Evolutionary conservation across 2,329 filamentous ascomycete species (phyloP).

Genomic region (Fusarium nelsonii): DNA sequence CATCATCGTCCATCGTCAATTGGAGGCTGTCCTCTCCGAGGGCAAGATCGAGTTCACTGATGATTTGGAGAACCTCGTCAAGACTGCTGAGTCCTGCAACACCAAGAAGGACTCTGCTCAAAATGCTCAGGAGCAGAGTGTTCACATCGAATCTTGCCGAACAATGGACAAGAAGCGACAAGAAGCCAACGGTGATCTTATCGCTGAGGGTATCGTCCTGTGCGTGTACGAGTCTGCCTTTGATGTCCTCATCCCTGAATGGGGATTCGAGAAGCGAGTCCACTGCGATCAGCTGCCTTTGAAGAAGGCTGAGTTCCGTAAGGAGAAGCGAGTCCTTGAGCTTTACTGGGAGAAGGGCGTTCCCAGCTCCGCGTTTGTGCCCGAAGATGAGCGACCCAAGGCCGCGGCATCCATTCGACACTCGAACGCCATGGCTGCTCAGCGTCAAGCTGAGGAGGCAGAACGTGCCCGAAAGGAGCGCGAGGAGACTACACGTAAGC

Average conservation of each 20-base stretch:
- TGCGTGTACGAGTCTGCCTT: slow-evolving; percentile 99
- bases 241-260: slow-evolving; percentile 97
- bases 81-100: slow-evolving; percentile 96
- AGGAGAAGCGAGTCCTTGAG: slow-evolving; percentile 93
- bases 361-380: slow-evolving; percentile 93
- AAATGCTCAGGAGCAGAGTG: slow-evolving; percentile 97
- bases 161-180: slow-evolving; percentile 93
- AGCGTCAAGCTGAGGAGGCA: slow-evolving; percentile 83
- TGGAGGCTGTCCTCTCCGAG: slow-evolving; percentile 86
- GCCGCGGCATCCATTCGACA: slow-evolving; percentile 79
- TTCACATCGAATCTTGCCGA: slow-evolving; percentile 97
- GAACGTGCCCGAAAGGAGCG: slow-evolving; percentile 85
- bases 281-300: slow-evolving; percentile 98
- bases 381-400: slow-evolving; percentile 96
- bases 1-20: slow-evolving; percentile 93
- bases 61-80: slow-evolving; percentile 87
- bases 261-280: slow-evolving; percentile 98
- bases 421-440: slow-evolving; percentile 79
- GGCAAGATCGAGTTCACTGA: slow-evolving; percentile 87
- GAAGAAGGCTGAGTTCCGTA: slow-evolving; percentile 99
- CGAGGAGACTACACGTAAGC: slow-evolving; percentile 90
- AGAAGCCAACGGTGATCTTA: slow-evolving; percentile 88
- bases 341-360: slow-evolving; percentile 99
- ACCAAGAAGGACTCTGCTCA: slow-evolving; percentile 99
- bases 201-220: slow-evolving; percentile 94